These are phyloP conservation scores for Hsuehochloa calcarea DNA, from an alignment of 176 grass and related monocot species.

Conservation along the genomic window DNA sequence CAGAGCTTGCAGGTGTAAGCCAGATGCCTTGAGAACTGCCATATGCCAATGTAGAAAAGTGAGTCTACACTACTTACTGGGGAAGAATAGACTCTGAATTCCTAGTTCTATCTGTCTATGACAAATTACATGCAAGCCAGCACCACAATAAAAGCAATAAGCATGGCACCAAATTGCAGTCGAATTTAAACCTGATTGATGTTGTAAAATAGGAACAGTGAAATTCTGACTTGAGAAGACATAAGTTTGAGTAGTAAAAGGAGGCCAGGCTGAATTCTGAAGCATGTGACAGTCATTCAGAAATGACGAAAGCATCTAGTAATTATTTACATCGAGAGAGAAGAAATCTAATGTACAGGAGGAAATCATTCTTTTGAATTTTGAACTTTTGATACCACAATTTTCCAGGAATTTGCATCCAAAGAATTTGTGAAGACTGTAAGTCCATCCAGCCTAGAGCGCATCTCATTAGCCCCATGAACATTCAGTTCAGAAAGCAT, in stretches of 20 bases:
- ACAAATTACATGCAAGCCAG: background rate
- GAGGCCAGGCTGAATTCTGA: background rate
- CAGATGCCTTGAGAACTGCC: constrained; percentile 31
- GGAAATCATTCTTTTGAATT: background rate
- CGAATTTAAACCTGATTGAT: background rate
- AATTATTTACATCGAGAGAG: background rate
- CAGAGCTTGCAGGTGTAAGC: constrained; percentile 1
- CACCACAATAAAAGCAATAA: background rate
- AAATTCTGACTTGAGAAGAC: background rate
- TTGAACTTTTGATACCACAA: background rate
- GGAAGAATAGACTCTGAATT: constrained; percentile 14
- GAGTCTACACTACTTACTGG: background rate
- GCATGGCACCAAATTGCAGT: background rate
- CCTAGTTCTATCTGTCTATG: background rate
- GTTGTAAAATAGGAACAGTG: background rate
- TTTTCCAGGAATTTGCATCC: constrained; percentile 17
- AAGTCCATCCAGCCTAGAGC: background rate
- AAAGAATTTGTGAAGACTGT: constrained; percentile 5
- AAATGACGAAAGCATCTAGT: background rate
- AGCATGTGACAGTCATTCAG: background rate
- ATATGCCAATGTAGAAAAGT: background rate
- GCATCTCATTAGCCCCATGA: background rate
- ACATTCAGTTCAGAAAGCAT: constrained; percentile 9
- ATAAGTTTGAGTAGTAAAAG: background rate
- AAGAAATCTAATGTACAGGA: background rate